phyloP scores from a whole-genome alignment of 768 basidiomycete genomes.

The Termitomyces heimii region DNA sequence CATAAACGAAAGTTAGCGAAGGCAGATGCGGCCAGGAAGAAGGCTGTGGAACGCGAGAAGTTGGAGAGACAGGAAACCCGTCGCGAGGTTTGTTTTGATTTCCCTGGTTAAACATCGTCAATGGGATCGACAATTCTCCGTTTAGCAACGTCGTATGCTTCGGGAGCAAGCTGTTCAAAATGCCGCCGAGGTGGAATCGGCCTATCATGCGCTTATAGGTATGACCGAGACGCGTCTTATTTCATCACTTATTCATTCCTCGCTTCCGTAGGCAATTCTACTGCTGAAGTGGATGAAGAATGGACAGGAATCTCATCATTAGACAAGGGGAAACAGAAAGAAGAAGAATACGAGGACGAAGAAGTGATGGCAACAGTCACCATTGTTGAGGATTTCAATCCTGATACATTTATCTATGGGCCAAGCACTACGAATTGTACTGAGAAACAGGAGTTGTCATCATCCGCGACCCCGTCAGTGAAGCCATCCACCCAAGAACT shows the following conservation, averaged over 20 bases:
- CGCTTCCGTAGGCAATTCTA: constrained; percentile 13
- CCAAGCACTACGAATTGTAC: constrained; percentile 15
- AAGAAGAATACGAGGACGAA: constrained; percentile 77
- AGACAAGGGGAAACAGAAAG: constrained; percentile 34
- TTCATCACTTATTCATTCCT: constrained; percentile 6
- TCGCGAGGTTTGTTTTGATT: constrained; percentile 56
- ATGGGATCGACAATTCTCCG: constrained; percentile 10
- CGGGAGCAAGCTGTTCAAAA: constrained; percentile 76
- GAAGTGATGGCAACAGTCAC: constrained; percentile 86
- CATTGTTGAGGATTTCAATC: constrained; percentile 88
- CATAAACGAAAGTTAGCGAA: constrained; percentile 88
- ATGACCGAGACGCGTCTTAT: constrained; percentile 7
- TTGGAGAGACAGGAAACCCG: constrained; percentile 68
- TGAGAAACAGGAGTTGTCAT: not conserved
- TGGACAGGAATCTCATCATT: constrained; percentile 38
- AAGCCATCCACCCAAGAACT: constrained; percentile 1
- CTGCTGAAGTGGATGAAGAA: constrained; percentile 38
- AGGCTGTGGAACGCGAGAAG: constrained; percentile 73
- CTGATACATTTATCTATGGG: constrained; percentile 52
- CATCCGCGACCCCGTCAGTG: not conserved
- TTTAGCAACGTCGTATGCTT: constrained; percentile 71
- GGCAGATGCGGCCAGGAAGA: constrained; percentile 67
- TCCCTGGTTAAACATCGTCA: constrained; percentile 6
- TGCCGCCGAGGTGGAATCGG: constrained; percentile 69
- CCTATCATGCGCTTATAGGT: constrained; percentile 54